Evolutionary conservation across 768 basidiomycete species (phyloP).

Genomic region (Hericium coralloides): DNA sequence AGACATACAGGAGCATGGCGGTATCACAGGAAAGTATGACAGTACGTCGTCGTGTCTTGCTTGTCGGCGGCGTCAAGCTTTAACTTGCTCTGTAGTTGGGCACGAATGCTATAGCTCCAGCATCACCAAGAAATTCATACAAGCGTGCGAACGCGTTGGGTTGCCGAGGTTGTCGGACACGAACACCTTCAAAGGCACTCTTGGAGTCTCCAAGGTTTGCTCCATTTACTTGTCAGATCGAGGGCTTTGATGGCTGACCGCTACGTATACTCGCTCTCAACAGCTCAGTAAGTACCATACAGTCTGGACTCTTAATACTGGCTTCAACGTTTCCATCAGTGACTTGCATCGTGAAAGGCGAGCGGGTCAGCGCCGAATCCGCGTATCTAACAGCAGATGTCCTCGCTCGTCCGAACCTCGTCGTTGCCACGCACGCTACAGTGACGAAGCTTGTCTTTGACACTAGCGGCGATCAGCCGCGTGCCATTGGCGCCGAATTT

Average conservation of each 20-base stretch:
- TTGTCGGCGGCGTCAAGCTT: background rate
- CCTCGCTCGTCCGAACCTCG: constrained; percentile 55
- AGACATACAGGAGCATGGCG: constrained; percentile 31
- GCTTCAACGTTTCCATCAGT: constrained; percentile 30
- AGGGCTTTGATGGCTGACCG: constrained; percentile 6
- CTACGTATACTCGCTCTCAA: constrained; percentile 49
- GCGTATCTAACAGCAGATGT: constrained; percentile 62
- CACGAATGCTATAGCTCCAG: constrained; percentile 41
- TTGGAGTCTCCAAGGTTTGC: constrained; percentile 54
- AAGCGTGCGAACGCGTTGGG: constrained; percentile 40
- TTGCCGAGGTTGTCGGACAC: constrained; percentile 48
- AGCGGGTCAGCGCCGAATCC: constrained; percentile 53
- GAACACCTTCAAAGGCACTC: constrained; percentile 44
- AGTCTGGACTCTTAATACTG: too few relatives aligned
- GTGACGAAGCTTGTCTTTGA: constrained; percentile 51
- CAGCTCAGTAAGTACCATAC: background rate
- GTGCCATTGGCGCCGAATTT: constrained; percentile 58
- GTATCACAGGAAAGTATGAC: constrained; percentile 45
- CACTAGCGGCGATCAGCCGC: constrained; percentile 25
- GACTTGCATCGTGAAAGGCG: constrained; percentile 51
- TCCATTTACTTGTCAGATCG: background rate
- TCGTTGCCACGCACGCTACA: constrained; percentile 45
- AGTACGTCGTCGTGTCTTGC: constrained; percentile 9
- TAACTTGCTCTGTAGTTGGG: constrained; percentile 30
- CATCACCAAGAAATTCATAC: constrained; percentile 42